These are phyloP conservation scores for Cyphellophora attinorum DNA, from an alignment of 2,329 filamentous ascomycete species.

Conservation along the genomic window DNA sequence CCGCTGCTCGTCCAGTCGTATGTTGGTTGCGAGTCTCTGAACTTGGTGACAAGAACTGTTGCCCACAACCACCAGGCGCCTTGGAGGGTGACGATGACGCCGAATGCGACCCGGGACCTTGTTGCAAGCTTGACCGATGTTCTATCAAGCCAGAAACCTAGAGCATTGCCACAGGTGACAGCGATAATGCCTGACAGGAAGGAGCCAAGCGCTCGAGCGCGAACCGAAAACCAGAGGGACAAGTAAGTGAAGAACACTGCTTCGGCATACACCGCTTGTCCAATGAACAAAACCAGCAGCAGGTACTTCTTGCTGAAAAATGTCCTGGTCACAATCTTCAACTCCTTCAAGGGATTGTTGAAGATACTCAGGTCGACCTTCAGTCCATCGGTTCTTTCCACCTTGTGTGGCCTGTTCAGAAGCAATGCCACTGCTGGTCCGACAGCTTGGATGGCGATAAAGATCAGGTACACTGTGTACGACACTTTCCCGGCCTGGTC, in stretches of 20 bases:
- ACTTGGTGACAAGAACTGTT: constrained; percentile 55
- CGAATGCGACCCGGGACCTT: constrained; percentile 48
- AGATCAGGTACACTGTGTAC: constrained; percentile 58
- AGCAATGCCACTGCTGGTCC: constrained; percentile 57
- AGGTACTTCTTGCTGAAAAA: constrained; percentile 56
- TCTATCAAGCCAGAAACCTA: constrained; percentile 56
- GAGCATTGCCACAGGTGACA: constrained; percentile 54
- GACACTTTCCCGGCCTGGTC: constrained; percentile 55
- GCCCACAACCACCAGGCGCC: constrained; percentile 67
- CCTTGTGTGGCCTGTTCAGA: constrained; percentile 50
- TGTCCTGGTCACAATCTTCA: constrained; percentile 48
- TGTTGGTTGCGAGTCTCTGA: constrained; percentile 44
- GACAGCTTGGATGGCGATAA: constrained; percentile 59
- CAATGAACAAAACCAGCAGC: constrained; percentile 57
- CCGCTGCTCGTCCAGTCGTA: constrained; percentile 57
- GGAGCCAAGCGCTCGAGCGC: constrained; percentile 59
- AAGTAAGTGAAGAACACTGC: constrained; percentile 65
- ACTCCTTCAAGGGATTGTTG: constrained; percentile 47
- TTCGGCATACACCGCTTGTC: constrained; percentile 61
- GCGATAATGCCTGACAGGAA: constrained; percentile 62
- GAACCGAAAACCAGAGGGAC: constrained; percentile 59
- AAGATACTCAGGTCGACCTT: constrained; percentile 51
- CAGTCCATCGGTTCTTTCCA: constrained; percentile 56
- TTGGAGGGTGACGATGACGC: constrained; percentile 13
- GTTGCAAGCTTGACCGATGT: constrained; percentile 43